Evolutionary conservation across 352 stramenopile species (phyloP), one percentile per base, ranked within the genome.

Genomic region (Phytopythium kandeliae): DNA sequence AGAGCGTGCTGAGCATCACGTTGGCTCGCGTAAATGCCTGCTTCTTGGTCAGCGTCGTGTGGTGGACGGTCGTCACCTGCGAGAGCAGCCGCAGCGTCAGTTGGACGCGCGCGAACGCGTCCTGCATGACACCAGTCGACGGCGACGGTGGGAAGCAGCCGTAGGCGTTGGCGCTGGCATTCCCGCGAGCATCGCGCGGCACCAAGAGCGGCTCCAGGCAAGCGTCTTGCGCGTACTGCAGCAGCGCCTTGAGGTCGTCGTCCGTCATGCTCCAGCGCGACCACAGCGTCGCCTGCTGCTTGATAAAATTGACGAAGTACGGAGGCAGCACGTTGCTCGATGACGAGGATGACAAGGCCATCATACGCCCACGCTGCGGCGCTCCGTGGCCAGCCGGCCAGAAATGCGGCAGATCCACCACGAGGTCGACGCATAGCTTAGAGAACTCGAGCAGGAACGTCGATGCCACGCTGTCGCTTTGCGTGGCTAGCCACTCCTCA

Each of bases 221-320:
- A 0, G 73, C 69, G 13, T 86, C 77, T 11, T 87, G 43, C 6
- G 66, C 67, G 28, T 83, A 87, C 24, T 67, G 62, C n/a, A 87
- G 55, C 15, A 92, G 55, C 2, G 61, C 64, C 24, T 86, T 68
- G 42, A 90, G 31, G 43, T 92, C 77, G 7, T 43, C n/a, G 10
- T 67, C 50, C 13, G 68, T 67, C 54, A 92, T 76, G 48, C 78
- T 87, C 79, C 79, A 92, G 37, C 86, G 89, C 4, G 62, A 48
- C 82, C 82, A 92, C 40, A 92, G 67, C 4, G 52, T 24, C 1
- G 65, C 61, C 57, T 91, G 82, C 48, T 91, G 82, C 40, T 91
- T 92, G 40, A 92, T 82, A 45, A 92, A 92, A 44, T 92, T 92
- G 22, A 92, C 74, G 46, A 92, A 90, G 52, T 92, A 92, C 25